Evolutionary conservation across 2,329 filamentous ascomycete genomes (phyloP).

Genomic region (Aspergillus sp.): DNA sequence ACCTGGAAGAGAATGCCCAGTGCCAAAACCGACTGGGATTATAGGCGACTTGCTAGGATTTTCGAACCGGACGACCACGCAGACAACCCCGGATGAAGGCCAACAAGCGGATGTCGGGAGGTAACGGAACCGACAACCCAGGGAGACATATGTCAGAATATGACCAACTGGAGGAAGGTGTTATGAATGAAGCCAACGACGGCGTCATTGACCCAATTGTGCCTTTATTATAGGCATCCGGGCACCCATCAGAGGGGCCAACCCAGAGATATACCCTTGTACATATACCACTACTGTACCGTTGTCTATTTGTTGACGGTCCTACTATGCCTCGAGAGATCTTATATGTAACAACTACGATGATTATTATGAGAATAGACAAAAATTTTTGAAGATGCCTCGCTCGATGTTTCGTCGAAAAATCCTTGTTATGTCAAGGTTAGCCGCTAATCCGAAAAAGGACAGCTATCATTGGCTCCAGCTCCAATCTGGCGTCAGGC

Average conservation of each 20-base stretch:
- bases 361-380: background rate
- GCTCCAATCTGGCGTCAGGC: background rate
- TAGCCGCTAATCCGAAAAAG: conserved; percentile 22
- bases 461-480: conserved; percentile 18
- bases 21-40: conserved; percentile 83
- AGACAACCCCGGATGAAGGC: conserved; percentile 16
- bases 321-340: background rate
- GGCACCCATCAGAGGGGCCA: background rate
- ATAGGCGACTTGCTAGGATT: conserved; percentile 76
- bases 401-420: background rate
- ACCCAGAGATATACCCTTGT: conserved; percentile 25
- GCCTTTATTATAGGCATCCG: background rate
- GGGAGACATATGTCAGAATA: background rate
- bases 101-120: conserved; percentile 4
- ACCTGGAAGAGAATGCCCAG: conserved; percentile 74
- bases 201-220: background rate
- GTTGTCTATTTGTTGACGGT: conserved; percentile 2
- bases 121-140: background rate
- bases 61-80: conserved; percentile 38
- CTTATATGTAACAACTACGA: background rate
- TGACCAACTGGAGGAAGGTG: background rate
- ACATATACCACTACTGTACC: conserved; percentile 16
- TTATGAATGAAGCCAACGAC: background rate
- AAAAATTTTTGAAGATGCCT: background rate
- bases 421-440: background rate